These are phyloP conservation scores for Gossypium australe DNA, from an alignment of 345 rosid species.

Conservation along the genomic window DNA sequence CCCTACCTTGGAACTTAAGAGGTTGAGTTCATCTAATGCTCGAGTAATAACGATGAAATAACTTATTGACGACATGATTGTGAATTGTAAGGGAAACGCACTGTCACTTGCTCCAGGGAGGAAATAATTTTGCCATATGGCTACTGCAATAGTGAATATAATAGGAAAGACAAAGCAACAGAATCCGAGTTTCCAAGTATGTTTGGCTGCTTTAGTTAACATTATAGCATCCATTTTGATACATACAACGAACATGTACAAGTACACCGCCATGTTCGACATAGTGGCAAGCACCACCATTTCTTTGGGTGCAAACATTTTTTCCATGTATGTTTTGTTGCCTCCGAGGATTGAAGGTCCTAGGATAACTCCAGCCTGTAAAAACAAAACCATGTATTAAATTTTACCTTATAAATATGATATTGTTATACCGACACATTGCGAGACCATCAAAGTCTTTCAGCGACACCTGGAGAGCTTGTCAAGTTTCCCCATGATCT, in stretches of 20 bases:
- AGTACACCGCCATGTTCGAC: neutral
- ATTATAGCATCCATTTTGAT: neutral
- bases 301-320: conserved; percentile 11
- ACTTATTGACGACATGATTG: neutral
- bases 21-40: conserved; percentile 10
- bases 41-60: neutral
- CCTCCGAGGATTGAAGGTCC: conserved; percentile 15
- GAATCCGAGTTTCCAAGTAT: neutral
- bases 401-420: neutral
- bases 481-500: no score
- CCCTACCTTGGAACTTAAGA: conserved; percentile 4
- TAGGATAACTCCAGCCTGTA: conserved; percentile 10
- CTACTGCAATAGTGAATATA: neutral
- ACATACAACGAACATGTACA: neutral
- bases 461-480: no score
- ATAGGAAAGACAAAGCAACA: neutral
- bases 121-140: neutral
- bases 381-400: neutral
- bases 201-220: neutral
- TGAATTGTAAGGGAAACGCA: neutral
- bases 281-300: neutral
- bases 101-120: neutral
- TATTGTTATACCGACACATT: no score
- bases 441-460: no score
- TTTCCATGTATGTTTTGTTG: conserved; percentile 1